These are phyloP conservation scores for Aureobasidium sp. DNA, from an alignment of 2,329 filamentous ascomycete genomes.

Conservation along the genomic window DNA sequence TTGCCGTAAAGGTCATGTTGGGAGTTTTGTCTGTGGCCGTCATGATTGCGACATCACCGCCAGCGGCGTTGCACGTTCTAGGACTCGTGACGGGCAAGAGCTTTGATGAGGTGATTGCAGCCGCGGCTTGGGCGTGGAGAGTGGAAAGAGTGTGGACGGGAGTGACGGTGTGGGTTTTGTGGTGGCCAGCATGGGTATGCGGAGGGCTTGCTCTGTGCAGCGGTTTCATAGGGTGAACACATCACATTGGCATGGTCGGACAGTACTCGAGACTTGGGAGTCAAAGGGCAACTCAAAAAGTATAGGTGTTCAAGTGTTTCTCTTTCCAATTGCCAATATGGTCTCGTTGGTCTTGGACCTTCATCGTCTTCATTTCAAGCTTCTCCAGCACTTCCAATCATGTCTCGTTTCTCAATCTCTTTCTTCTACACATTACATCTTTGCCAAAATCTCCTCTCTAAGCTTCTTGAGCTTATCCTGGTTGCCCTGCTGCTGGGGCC, in stretches of 20 bases:
- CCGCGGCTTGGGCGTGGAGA: slow-evolving; percentile 16
- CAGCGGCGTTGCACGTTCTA: slow-evolving; percentile 10
- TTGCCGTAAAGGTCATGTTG: not conserved
- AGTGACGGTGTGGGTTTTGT: slow-evolving; percentile 15
- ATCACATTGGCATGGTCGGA: not conserved
- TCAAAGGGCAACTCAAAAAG: not conserved
- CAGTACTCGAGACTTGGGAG: not conserved
- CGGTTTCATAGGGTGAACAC: not conserved
- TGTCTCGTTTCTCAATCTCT: not conserved
- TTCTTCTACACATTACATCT: slow-evolving; percentile 51
- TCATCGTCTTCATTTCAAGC: not conserved
- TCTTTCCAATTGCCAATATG: not conserved
- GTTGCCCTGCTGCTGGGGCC: slow-evolving; percentile 67
- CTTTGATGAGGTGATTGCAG: slow-evolving; percentile 12
- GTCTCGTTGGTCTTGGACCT: not conserved
- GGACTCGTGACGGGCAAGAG: slow-evolving; percentile 11
- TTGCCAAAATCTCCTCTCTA: slow-evolving; percentile 75
- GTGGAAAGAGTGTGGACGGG: slow-evolving; percentile 16
- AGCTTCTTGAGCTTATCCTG: slow-evolving; percentile 77
- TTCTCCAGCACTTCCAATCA: not conserved
- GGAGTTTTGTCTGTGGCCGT: slow-evolving; percentile 6
- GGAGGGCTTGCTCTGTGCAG: slow-evolving; percentile 14
- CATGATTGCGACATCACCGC: slow-evolving; percentile 13
- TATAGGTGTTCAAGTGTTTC: not conserved
- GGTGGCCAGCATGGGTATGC: slow-evolving; percentile 17